These are phyloP conservation scores for Talaromyces sp. DNA, from an alignment of 2,329 filamentous ascomycete species.

Conservation along the genomic window DNA sequence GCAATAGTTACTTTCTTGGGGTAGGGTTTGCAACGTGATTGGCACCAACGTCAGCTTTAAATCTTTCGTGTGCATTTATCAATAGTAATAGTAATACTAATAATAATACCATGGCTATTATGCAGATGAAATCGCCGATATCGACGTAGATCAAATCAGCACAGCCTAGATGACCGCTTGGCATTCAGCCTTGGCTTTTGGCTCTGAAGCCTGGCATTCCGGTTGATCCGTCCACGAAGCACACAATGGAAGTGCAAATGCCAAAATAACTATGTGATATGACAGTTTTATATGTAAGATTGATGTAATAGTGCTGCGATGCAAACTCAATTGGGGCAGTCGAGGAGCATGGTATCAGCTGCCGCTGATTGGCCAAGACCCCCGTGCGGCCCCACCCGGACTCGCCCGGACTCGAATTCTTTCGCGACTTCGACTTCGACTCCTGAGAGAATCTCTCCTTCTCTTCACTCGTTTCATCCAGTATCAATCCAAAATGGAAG, in stretches of 20 bases:
- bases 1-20: not conserved
- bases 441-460: no score
- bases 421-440: not conserved
- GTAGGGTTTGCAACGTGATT: no score
- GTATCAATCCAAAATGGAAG: slow-evolving; percentile 8
- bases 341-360: not conserved
- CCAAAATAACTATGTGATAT: no score
- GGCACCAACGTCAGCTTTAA: no score
- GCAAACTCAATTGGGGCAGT: not conserved
- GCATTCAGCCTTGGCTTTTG: not conserved
- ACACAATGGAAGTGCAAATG: not conserved
- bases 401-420: not conserved
- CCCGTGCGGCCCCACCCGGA: not conserved
- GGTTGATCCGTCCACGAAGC: not conserved
- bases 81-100: no score
- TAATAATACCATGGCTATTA: no score
- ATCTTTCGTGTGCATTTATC: no score
- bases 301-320: not conserved
- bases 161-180: not conserved
- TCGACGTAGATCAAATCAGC: no score
- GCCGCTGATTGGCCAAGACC: not conserved
- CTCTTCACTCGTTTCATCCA: not conserved
- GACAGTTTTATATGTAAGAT: no score
- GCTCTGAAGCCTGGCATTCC: not conserved
- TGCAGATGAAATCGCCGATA: not conserved